Base-by-base conservation (phyloP, 2,329 filamentous ascomycete genomes). In the Sarocladium kiliense region DNA sequence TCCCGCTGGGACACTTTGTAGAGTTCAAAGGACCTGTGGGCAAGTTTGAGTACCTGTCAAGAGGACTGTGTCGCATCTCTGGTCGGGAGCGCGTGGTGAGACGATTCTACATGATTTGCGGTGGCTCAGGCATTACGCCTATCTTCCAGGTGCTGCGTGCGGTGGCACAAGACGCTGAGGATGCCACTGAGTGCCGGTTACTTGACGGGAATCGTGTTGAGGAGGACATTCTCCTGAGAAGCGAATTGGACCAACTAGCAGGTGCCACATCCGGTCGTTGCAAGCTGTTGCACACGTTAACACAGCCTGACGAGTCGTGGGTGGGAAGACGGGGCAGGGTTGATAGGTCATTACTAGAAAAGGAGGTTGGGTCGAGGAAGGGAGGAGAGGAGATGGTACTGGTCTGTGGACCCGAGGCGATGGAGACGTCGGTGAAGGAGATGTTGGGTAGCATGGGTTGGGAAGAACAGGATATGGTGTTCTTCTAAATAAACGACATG, bases 21-120 rank as follows among this genome's bases (percentile, higher is more conserved):
- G 89, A 96, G 53, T 87, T 96, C 76, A 95, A 94, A 71, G 91
- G 92, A 0, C 92, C 92, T 0, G 86, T 91, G 3, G 92, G 92
- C 7, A 89, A 90, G 62, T 93, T 96, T 60, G 82, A 88, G 63
- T 96, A 96, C 63, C 74, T 86, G 0, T 87, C 88, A 0, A 71
- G 75, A 0, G 91, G 91, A 0, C 59, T 70, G 2, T 90, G 88
- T 62, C 65, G 72, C 0, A 71, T 96, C 41, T 81, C 81, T 30
- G 80, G 80, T 0, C 77, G 74, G 19, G 67, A 75, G 56, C 74
- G 85, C 10, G 70, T 62, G 0, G 80, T 95, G 1, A 80, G 78
- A 54, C 80, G 79, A 12, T 90, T 96, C 68, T 76, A 88, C 65
- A 96, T 96, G 91, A 85, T 96, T 30, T 94, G 89, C 62, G 92